Evolutionary conservation across 257 asterid species (phyloP), one percentile per base, ranked within the genome.

Genomic region (Misopates orontium): DNA sequence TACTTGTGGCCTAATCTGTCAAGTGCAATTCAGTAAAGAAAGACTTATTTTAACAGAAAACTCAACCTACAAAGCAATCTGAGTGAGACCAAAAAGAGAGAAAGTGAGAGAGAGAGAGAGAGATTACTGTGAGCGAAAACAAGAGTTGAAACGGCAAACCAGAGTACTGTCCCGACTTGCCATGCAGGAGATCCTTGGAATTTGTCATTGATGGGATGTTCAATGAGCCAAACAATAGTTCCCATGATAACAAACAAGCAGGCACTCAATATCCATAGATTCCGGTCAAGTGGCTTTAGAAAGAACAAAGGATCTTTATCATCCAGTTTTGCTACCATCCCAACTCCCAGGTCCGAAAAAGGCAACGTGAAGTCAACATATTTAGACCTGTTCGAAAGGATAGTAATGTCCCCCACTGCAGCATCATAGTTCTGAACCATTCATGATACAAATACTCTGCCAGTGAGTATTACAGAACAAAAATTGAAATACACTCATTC

Each of bases 321-420:
- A 11, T 41, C 73, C 39, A 72, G 39, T 53, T 59, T 71, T 48
- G 74, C 73, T 9, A 80, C 64, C 50, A 69, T 17, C 22, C 82
- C 88, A 25, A 60, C 57, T 1, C 80, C 85, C 2, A 71, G 22
- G 39, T 80, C 85, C 1, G 83, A 66, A 70, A 24, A 83, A 28
- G 88, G 81, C 60, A 52, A 24, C 1, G 88, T 79, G 72, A 83
- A 83, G 71, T 83, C 85, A 12, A 64, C 83, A 63, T 75, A 77
- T 62, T 10, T 14, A 49, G 78, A 77, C 74, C 85, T 72, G 51
- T 72, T 64, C 45, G 73, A 12, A 56, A 71, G 73, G 55, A 77
- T 70, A 8, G 83, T 69, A 16, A 75, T 67, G 54, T 83, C 85
- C 18, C 85, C 85, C 42, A 80, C 76, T 0, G 75, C 85, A 39